A percentile compares a stretch with the other conserved stretches of the same genome.
Conservation (phyloP, 2,329 filamentous ascomycete genomes). For the Purpureocillium takamizusanense region DNA sequence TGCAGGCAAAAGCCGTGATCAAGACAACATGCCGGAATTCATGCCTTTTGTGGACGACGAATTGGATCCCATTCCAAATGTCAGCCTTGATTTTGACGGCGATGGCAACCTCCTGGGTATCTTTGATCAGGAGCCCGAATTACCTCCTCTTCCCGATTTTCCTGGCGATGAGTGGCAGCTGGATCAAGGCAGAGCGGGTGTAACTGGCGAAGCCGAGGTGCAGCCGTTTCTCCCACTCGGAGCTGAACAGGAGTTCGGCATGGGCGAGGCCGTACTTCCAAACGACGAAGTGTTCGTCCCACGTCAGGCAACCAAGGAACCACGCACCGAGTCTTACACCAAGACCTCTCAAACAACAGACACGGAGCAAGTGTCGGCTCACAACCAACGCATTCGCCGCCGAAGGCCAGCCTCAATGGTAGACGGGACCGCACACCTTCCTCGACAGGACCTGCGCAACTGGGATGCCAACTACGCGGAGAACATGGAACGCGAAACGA, state of each 20-base stretch:
- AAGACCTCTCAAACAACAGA: slow-evolving; percentile 14
- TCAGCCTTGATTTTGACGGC: slow-evolving; percentile 40
- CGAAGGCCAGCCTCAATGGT: slow-evolving; percentile 18
- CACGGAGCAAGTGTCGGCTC: slow-evolving; percentile 10
- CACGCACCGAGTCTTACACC: slow-evolving; percentile 7
- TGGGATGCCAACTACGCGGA: slow-evolving; percentile 35
- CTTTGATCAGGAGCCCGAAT: slow-evolving; percentile 30
- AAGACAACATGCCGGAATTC: slow-evolving; percentile 13
- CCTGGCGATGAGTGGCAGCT: slow-evolving; percentile 15
- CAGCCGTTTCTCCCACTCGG: not conserved
- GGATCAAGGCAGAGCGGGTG: not conserved
- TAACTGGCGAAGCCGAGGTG: not conserved
- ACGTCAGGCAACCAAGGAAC: slow-evolving; percentile 8
- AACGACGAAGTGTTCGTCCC: slow-evolving; percentile 26
- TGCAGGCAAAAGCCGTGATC: slow-evolving; percentile 8
- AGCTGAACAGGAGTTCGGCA: slow-evolving; percentile 18
- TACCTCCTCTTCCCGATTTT: slow-evolving; percentile 28
- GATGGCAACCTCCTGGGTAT: slow-evolving; percentile 39
- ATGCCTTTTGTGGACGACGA: slow-evolving; percentile 30
- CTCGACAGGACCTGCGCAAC: slow-evolving; percentile 23
- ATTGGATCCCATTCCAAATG: slow-evolving; percentile 25
- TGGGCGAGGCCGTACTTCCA: slow-evolving; percentile 27
- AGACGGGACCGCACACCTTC: slow-evolving; percentile 23
- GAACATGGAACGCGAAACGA: slow-evolving; percentile 44
- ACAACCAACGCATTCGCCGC: slow-evolving; percentile 13